Evolutionary conservation across 78 protist genomes (phyloP), one percentile per base, ranked within the genome.

Genomic region (Dictyostelium capitatum): DNA sequence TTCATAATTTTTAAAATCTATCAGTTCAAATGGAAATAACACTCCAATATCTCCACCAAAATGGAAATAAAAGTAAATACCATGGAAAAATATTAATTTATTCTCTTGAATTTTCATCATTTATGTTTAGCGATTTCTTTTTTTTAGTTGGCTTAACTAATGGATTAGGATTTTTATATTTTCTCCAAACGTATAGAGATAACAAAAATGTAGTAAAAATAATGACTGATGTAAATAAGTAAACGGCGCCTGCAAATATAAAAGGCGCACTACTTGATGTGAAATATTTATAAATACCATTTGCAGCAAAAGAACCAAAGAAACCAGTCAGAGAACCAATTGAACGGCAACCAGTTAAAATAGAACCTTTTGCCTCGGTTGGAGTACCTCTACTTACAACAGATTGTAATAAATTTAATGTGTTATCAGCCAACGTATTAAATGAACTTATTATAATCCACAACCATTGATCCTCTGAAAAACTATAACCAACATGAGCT

Each of bases 301-400:
- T 11, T 7, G 70, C 70, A 11, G 70, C 70, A 4, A 62, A 62
- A 3, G 70, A 62, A 11, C 70, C 70, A 12, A 62, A 25, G 37
- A 62, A 62, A 3, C 70, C 70, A 10, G 70, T 32, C 15, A 62
- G 10, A 10, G 70, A 62, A 9, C 70, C 70, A 5, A 75, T 41
- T 6, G 92, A 32, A 20, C 56, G 41, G 11, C 50, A 65, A 14
- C 92, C 83, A 15, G 83, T 47, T 32, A 85, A 47, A n/a, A 85
- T 62, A 4, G 83, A 37, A 46, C 91, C 91, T 73, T 72, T 77
- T 20, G 73, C 41, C 28, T 83, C 72, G 0, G 91, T 23, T 41
- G 91, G 91, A 5, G 91, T 53, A 10, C 74, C 65, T 37, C 74
- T 83, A 8, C 73, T 53, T 1, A 83, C 56, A n/a, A 83, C 46